Conservation (phyloP, 2,329 filamentous ascomycete genomes). For the Alternaria metachromatica region DNA sequence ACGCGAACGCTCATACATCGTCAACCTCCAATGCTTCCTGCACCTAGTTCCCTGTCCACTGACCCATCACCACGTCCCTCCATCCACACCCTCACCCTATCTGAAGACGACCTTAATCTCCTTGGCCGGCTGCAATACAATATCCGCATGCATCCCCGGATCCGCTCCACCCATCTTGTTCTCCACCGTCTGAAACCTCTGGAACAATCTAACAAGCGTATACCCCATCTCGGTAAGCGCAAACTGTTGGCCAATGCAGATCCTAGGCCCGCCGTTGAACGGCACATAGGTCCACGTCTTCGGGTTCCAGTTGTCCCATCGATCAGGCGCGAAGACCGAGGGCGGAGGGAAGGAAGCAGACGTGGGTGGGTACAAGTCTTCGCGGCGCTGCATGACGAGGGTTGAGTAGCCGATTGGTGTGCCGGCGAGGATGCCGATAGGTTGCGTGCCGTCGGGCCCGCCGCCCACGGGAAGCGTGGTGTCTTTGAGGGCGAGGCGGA, state of each 20-base stretch:
- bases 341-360: slow-evolving; percentile 51
- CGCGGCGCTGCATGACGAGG: slow-evolving; percentile 57
- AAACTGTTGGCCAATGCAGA: slow-evolving; percentile 61
- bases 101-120: slow-evolving; percentile 50
- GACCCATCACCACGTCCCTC: background rate
- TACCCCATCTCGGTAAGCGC: slow-evolving; percentile 60
- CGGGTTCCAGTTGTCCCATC: slow-evolving; percentile 58
- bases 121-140: slow-evolving; percentile 56
- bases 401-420: slow-evolving; percentile 57
- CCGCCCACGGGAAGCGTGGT: slow-evolving; percentile 59
- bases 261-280: slow-evolving; percentile 57
- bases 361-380: slow-evolving; percentile 55
- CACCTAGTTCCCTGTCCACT: background rate
- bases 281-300: slow-evolving; percentile 58
- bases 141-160: slow-evolving; percentile 55
- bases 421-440: slow-evolving; percentile 53
- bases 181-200: slow-evolving; percentile 53
- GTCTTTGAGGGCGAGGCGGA: slow-evolving; percentile 55
- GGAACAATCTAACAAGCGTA: slow-evolving; percentile 55
- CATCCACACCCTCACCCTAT: background rate
- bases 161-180: slow-evolving; percentile 44
- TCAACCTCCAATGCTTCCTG: background rate
- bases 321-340: slow-evolving; percentile 55
- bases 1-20: background rate
- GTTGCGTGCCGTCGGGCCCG: slow-evolving; percentile 53